Percentiles rank a stretch among this genome's conserved stretches.
Evolutionary conservation across 2,329 filamentous ascomycete species (phyloP).

Genomic region (Pseudopithomyces chartarum): DNA sequence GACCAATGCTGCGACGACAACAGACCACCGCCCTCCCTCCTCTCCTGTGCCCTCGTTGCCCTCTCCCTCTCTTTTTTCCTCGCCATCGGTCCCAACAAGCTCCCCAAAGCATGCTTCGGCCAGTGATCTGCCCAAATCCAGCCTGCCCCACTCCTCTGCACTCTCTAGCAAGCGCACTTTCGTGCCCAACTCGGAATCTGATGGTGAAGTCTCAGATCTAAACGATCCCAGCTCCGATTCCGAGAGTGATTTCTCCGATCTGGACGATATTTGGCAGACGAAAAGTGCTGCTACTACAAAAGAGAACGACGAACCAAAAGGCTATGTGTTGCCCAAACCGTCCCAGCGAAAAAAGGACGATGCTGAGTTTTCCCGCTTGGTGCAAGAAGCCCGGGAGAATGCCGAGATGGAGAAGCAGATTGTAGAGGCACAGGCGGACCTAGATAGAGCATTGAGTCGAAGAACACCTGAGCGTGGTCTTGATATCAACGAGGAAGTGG

Average conservation of each 20-base stretch:
- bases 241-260: constrained; percentile 61
- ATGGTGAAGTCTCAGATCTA: constrained; percentile 43
- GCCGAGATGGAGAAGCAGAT: constrained; percentile 33
- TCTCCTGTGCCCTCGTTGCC: background rate
- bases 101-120: constrained; percentile 1
- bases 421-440: constrained; percentile 28
- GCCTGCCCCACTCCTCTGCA: constrained; percentile 32
- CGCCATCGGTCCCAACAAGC: constrained; percentile 8
- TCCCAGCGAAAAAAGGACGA: constrained; percentile 17
- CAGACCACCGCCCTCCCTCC: background rate
- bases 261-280: constrained; percentile 47
- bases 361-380: constrained; percentile 27
- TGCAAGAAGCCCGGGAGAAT: constrained; percentile 30
- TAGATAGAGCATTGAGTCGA: constrained; percentile 28
- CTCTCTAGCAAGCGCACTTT: constrained; percentile 55
- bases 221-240: constrained; percentile 67
- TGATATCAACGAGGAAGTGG: constrained; percentile 28
- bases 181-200: constrained; percentile 53
- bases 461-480: constrained; percentile 10
- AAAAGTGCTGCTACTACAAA: constrained; percentile 7
- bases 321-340: constrained; percentile 28
- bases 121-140: constrained; percentile 13
- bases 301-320: constrained; percentile 13
- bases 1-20: background rate
- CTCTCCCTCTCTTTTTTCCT: background rate